Conservation (phyloP, 768 basidiomycete genomes). For the Exidia glandulosa region DNA sequence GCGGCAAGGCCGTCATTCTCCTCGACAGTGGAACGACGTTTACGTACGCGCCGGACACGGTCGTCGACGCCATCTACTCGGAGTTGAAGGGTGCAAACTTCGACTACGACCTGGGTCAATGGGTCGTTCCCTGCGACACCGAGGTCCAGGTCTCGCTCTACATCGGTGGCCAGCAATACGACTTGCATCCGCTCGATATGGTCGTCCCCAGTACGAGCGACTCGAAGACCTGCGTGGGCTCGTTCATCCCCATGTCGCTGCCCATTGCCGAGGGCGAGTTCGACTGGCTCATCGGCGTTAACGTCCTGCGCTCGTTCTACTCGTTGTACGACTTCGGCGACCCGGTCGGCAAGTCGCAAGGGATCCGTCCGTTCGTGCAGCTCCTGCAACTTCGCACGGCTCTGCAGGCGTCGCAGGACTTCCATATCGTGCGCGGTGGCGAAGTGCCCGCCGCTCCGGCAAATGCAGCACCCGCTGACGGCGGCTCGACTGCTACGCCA, state of each 20-base stretch:
- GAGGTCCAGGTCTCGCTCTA: slow-evolving; percentile 76
- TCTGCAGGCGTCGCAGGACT: slow-evolving; percentile 57
- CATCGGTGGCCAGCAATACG: slow-evolving; percentile 63
- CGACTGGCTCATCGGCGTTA: slow-evolving; percentile 78
- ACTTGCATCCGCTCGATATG: slow-evolving; percentile 72
- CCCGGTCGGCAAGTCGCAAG: slow-evolving; percentile 50
- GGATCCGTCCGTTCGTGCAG: slow-evolving; percentile 65
- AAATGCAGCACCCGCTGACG: slow-evolving; percentile 15
- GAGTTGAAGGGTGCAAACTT: slow-evolving; percentile 51
- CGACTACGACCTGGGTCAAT: slow-evolving; percentile 41
- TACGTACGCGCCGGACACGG: slow-evolving; percentile 61
- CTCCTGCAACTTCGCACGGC: slow-evolving; percentile 54
- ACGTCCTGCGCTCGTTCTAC: slow-evolving; percentile 72
- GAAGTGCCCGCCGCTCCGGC: slow-evolving; percentile 43
- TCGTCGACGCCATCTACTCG: slow-evolving; percentile 62
- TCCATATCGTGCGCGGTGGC: slow-evolving; percentile 58
- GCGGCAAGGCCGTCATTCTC: slow-evolving; percentile 60
- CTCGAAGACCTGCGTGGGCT: slow-evolving; percentile 49
- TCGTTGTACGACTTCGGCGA: slow-evolving; percentile 70
- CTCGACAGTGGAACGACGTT: slow-evolving; percentile 79
- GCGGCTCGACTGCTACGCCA: background rate
- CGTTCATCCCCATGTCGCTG: slow-evolving; percentile 57
- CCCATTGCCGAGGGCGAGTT: slow-evolving; percentile 55
- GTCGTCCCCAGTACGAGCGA: slow-evolving; percentile 37
- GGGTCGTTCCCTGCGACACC: slow-evolving; percentile 60